Percentiles rank a stretch among this genome's conserved stretches.
phyloP scores from a whole-genome alignment of 129 eudicot genomes.

The Artemisia argyi region DNA sequence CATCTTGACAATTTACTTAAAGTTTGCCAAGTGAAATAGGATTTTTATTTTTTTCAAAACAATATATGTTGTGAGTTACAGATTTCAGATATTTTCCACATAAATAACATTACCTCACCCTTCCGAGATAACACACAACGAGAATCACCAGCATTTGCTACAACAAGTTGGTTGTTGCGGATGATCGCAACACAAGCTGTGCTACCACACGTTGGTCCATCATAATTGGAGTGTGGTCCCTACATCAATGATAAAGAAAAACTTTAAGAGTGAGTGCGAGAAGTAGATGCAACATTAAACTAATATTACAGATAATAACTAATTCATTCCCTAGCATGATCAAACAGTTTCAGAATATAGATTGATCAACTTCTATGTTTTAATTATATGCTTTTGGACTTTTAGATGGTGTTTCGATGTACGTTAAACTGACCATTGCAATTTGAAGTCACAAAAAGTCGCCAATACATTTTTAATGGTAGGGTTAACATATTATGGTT shows the following conservation, averaged over 20 bases:
- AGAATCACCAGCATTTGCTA: conserved; percentile 99
- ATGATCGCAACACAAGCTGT: conserved; percentile 90
- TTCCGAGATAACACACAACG: conserved; percentile 86
- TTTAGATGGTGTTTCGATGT: background rate
- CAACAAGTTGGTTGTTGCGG: conserved; percentile 56
- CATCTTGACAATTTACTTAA: background rate
- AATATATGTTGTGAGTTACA: background rate
- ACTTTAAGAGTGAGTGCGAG: background rate
- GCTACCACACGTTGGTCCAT: conserved; percentile 82
- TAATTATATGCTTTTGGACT: background rate
- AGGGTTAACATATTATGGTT: background rate
- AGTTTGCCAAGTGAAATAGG: background rate
- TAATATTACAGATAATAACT: background rate
- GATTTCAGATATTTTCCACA: conserved; percentile 4
- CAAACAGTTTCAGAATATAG: conserved; percentile 1
- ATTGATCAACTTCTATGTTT: background rate
- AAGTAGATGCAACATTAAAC: conserved; percentile 1
- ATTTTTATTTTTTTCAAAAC: background rate
- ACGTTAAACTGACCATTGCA: background rate
- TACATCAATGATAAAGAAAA: conserved; percentile 4
- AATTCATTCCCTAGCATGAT: conserved; percentile 6
- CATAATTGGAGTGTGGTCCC: conserved; percentile 63
- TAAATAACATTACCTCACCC: conserved; percentile 60
- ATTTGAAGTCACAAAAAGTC: background rate
- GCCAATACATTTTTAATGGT: background rate